These are phyloP conservation scores for Exophiala phaeomuriformis DNA, from an alignment of 2,329 filamentous ascomycete species.

Conservation along the genomic window DNA sequence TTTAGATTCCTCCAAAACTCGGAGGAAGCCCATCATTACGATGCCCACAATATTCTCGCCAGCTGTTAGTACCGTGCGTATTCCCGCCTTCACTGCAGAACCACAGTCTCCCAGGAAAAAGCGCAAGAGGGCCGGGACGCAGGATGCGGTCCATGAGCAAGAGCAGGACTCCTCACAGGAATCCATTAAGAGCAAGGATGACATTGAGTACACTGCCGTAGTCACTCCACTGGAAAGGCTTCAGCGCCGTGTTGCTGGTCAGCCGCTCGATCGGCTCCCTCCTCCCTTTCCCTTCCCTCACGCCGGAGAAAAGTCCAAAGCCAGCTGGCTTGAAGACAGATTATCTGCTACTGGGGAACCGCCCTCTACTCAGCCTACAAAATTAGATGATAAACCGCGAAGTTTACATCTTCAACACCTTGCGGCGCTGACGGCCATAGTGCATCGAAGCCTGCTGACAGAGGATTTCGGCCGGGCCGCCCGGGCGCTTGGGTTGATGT, in stretches of 20 bases:
- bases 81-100: not conserved
- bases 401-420: constrained; percentile 50
- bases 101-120: constrained; percentile 2
- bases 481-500: constrained; percentile 66
- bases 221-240: constrained; percentile 37
- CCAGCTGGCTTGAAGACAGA: not conserved
- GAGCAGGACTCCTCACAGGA: constrained; percentile 2
- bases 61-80: not conserved
- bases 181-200: not conserved
- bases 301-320: constrained; percentile 28
- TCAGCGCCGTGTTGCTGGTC: constrained; percentile 40
- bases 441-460: constrained; percentile 65
- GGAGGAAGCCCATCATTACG: not conserved
- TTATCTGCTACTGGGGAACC: constrained; percentile 7
- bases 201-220: constrained; percentile 23
- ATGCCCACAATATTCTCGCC: constrained; percentile 6
- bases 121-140: constrained; percentile 27
- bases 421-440: constrained; percentile 57
- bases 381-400: constrained; percentile 26
- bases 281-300: constrained; percentile 40
- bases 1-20: not conserved
- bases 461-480: constrained; percentile 65
- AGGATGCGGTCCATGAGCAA: constrained; percentile 5
- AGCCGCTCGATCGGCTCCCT: constrained; percentile 34
- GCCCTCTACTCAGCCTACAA: constrained; percentile 30